Percentiles rank a stretch among this genome's conserved stretches.
These are phyloP conservation scores for Tribonema minus DNA, from an alignment of 108 stramenopile genomes.

Conservation along the genomic window DNA sequence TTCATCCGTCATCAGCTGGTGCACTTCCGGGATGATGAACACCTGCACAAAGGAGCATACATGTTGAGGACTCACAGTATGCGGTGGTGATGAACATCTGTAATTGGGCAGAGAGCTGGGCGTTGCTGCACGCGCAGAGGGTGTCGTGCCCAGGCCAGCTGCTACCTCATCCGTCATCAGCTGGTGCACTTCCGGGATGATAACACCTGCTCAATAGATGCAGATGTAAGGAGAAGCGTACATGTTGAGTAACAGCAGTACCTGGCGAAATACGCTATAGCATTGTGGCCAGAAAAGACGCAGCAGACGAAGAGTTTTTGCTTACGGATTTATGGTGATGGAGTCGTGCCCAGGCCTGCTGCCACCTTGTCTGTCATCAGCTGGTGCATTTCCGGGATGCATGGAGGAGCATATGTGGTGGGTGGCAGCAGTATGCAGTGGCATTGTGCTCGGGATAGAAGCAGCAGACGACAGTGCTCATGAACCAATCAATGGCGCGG, in stretches of 20 bases:
- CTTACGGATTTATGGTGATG: constrained; percentile 15
- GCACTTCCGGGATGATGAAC: constrained; percentile 56
- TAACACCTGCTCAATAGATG: too few species aligned
- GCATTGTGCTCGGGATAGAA: too few species aligned
- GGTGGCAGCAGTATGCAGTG: constrained; percentile 69
- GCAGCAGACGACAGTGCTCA: too few species aligned
- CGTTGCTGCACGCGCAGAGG: constrained; percentile 15
- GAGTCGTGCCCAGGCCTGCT: constrained; percentile 30
- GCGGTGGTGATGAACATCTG: constrained; percentile 10
- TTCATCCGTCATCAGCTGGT: constrained; percentile 41
- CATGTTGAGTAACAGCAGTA: constrained; percentile 79
- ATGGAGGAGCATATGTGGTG: too few species aligned
- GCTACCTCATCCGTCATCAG: constrained; percentile 41
- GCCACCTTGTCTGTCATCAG: constrained; percentile 41
- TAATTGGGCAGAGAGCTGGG: neutral
- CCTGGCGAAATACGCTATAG: constrained; percentile 3
- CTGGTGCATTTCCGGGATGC: constrained; percentile 55
- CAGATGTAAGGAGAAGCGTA: too few species aligned
- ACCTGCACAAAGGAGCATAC: too few species aligned
- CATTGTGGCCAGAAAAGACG: neutral
- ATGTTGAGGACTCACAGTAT: constrained; percentile 79
- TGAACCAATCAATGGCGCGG: too few species aligned
- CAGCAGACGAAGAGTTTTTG: neutral
- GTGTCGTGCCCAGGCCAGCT: constrained; percentile 30
- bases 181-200: constrained; percentile 58